A percentile compares a stretch with the other conserved stretches of the same genome.
phyloP scores from a whole-genome alignment of 768 basidiomycete genomes.

The Leucocoprinus sp. region DNA sequence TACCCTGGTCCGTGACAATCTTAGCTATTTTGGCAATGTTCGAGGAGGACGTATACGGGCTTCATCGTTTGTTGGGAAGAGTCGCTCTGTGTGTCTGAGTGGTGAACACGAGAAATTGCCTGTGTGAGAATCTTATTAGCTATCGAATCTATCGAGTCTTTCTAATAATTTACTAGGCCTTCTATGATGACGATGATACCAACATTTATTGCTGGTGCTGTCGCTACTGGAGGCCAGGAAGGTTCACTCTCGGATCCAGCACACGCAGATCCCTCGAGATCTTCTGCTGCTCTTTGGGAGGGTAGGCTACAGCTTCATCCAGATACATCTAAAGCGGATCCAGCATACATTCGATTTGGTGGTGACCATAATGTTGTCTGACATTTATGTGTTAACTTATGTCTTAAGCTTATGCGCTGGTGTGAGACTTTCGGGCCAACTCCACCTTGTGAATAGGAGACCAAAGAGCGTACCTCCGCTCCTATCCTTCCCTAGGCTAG shows the following conservation, averaged over 20 bases:
- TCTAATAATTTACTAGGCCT: conserved; percentile 16
- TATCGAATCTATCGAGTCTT: neutral
- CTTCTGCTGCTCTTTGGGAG: conserved; percentile 77
- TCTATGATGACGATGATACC: conserved; percentile 45
- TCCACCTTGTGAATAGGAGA: too few relatives aligned
- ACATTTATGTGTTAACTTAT: neutral
- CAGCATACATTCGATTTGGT: conserved; percentile 21
- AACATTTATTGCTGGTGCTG: conserved; percentile 32
- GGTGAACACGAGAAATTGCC: conserved; percentile 42
- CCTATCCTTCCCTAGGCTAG: too few relatives aligned
- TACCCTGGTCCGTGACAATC: conserved; percentile 76
- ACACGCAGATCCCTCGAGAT: conserved; percentile 66
- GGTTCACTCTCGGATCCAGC: conserved; percentile 69
- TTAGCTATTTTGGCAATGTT: conserved; percentile 71
- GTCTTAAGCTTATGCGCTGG: neutral
- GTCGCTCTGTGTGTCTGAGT: conserved; percentile 51
- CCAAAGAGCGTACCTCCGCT: too few relatives aligned
- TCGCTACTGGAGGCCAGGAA: conserved; percentile 57
- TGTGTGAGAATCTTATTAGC: conserved; percentile 23
- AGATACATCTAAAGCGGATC: conserved; percentile 67
- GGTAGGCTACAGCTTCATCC: conserved; percentile 86
- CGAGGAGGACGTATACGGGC: conserved; percentile 86
- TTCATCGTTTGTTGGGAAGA: conserved; percentile 80
- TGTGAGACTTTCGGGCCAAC: too few relatives aligned
- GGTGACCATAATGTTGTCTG: conserved; percentile 1